These are phyloP conservation scores for Cyberlindnera nakhonratchasimensis DNA, from an alignment of 805 yeast genomes.

Conservation along the genomic window DNA sequence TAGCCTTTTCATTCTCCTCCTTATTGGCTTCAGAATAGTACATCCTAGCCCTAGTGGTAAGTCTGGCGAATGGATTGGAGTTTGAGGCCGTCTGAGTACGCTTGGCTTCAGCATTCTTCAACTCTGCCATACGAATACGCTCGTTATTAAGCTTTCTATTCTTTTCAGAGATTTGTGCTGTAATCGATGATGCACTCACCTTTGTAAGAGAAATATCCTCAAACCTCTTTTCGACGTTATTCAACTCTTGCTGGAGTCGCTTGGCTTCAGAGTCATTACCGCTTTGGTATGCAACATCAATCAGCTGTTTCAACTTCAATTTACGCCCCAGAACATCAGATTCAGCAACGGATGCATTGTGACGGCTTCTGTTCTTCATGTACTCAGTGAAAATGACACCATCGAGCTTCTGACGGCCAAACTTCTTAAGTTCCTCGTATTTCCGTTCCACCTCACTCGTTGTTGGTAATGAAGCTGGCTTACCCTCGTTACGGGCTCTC, in stretches of 20 bases:
- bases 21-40: slow-evolving; percentile 60
- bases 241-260: slow-evolving; percentile 13
- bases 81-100: slow-evolving; percentile 40
- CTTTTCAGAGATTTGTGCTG: slow-evolving; percentile 39
- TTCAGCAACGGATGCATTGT: slow-evolving; percentile 55
- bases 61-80: slow-evolving; percentile 84
- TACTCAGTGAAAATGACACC: slow-evolving; percentile 73
- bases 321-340: slow-evolving; percentile 76
- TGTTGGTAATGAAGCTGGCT: slow-evolving; percentile 49
- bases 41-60: slow-evolving; percentile 81
- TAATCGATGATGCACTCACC: slow-evolving; percentile 32
- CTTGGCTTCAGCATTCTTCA: slow-evolving; percentile 54
- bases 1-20: slow-evolving; percentile 57
- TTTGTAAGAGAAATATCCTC: slow-evolving; percentile 33
- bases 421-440: slow-evolving; percentile 53
- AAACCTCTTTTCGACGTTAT: slow-evolving; percentile 40
- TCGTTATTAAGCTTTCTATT: slow-evolving; percentile 80
- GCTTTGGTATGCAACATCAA: slow-evolving; percentile 63
- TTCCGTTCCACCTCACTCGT: slow-evolving; percentile 62
- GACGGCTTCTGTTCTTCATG: slow-evolving; percentile 66
- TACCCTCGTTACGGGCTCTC: slow-evolving; percentile 42
- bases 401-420: slow-evolving; percentile 65
- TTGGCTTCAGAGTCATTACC: slow-evolving; percentile 45
- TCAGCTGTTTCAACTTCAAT: slow-evolving; percentile 65
- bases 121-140: slow-evolving; percentile 75